Evolutionary conservation across 108 stramenopile genomes (phyloP).

Genomic region (Skeletonema costatum): DNA sequence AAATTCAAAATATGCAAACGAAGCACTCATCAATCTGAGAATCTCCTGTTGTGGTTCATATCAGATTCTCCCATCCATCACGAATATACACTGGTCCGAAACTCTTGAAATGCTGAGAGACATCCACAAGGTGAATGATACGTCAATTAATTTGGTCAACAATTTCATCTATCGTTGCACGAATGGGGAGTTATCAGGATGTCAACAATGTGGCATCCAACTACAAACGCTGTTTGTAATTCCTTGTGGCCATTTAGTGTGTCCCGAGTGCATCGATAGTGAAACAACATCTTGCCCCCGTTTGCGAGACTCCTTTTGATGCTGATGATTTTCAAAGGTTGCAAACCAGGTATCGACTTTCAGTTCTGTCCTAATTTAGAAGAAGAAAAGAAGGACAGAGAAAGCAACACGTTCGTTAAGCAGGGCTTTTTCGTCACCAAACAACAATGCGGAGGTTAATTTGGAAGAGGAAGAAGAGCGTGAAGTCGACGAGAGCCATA

Average conservation of each 20-base stretch:
- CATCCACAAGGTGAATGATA: slow-evolving; percentile 41
- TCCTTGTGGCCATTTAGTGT: slow-evolving; percentile 78
- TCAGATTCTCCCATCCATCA: slow-evolving; percentile 52
- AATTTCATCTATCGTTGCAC: slow-evolving; percentile 61
- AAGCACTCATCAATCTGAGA: slow-evolving; percentile 72
- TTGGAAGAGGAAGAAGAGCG: slow-evolving; percentile 9
- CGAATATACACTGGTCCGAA: slow-evolving; percentile 56
- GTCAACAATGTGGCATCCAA: slow-evolving; percentile 63
- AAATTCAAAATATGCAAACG: slow-evolving; percentile 60
- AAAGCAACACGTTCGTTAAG: slow-evolving; percentile 8
- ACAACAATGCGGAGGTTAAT: slow-evolving; percentile 2
- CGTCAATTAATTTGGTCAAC: slow-evolving; percentile 46
- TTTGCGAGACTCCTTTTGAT: slow-evolving; percentile 67
- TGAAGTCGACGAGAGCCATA: slow-evolving; percentile 11
- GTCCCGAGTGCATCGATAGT: slow-evolving; percentile 82
- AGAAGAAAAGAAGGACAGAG: slow-evolving; percentile 49
- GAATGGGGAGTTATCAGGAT: slow-evolving; percentile 59
- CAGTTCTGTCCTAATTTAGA: slow-evolving; percentile 48
- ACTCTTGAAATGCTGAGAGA: slow-evolving; percentile 61
- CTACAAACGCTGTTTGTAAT: slow-evolving; percentile 70
- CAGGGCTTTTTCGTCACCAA: background rate
- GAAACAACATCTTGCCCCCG: slow-evolving; percentile 46
- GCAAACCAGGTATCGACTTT: slow-evolving; percentile 72
- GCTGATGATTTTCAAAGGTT: slow-evolving; percentile 82
- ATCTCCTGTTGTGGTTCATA: slow-evolving; percentile 77